Base-by-base conservation (phyloP, 495 filamentous ascomycete genomes). In the Glarea lozoyensis region DNA sequence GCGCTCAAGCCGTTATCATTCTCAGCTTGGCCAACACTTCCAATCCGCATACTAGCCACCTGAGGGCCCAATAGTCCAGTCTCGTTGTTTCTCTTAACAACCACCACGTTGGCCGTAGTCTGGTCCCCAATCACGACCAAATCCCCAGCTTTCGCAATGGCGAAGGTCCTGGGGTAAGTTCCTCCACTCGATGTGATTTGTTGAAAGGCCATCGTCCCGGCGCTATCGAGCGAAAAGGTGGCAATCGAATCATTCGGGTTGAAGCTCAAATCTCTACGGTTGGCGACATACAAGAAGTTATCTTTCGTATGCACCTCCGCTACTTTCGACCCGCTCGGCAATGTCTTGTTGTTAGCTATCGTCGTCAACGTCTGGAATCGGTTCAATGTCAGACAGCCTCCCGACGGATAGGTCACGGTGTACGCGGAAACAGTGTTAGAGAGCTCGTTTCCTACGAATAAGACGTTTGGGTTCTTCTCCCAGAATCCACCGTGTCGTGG, bases 401-500 rank as follows among this genome's bases (percentile, higher is more conserved):
- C 54, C 1, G 45, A 40, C 5, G 44, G 19, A 52, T 85, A 85
- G 1, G 56, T 61, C 13, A 84, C 69, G n/a, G 67, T 57, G 50
- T 74, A 87, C 0, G 65, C 68, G 30, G 64, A 67, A 29, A 87
- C 54, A 1, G 67, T 62, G 42, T 78, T 79, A 2, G 63, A 55
- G 20, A 87, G 62, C 56, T 89, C 84, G 25, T 69, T 70, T n/a
- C 71, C 68, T 6, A 81, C 58, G 53, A 83, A 88, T 46, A 82
- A 59, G 54, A 68, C 69, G 20, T 48, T 27, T n/a, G n/a, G n/a
- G n/a, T n/a, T n/a, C 1, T 37, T 13, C 6, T 60, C 63, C 50
- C 60, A 67, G 61, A 86, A 89, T 7, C 67, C 59, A 7, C 65
- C 78, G 49, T 88, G 84, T 2, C 84, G 69, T 2, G 83, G 84